Evolutionary conservation across 2,329 filamentous ascomycete genomes (phyloP), one percentile per base, ranked within the genome.

Genomic region (Aphanoascus verrucosus): DNA sequence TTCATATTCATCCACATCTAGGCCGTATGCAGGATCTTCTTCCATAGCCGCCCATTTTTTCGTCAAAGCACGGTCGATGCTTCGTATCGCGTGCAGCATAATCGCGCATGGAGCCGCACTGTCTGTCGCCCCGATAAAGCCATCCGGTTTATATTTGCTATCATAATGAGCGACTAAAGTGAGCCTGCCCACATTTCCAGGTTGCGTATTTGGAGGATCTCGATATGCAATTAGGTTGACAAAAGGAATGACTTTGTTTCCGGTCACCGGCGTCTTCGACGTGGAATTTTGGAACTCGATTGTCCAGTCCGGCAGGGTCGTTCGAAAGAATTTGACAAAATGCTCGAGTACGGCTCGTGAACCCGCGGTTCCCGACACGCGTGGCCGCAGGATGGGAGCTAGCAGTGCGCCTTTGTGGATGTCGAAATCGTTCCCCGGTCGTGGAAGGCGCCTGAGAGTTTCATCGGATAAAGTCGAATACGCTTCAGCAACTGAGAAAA

Each of bases 131-230:
- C 93, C 93, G 55, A 98, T 86, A 67, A 98, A 98, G 0, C 89
- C 91, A 56, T 83, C 73, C 0, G 90, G 91, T 23, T 75, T 75
- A 55, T 85, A 77, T 70, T 94, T 86, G 65, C 83, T 90, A 63
- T 98, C 93, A 67, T 95, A 97, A 67, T 98, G 93, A 40, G 93
- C 93, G 5, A 91, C 93, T 52, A 98, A 77, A 12, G 88, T 91
- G 64, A 97, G 72, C 47, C 89, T 76, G 41, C 84, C 83, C 1
- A 93, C 83, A 60, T 96, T 84, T 0, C 90, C 91, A 0, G 73
- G 68, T 5, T 76, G 71, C 0, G 83, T 75, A 81, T 88, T 93
- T 1, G 93, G 93, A 49, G 93, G 93, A 68, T 97, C 91, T 52
- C 90, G 81, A 35, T 82, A 85, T 54, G 91, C 83, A 56, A 97